A percentile compares a stretch with the other conserved stretches of the same genome.
Evolutionary conservation across 2,329 filamentous ascomycete species (phyloP).

Genomic region (Calonectria pauciramosa): DNA sequence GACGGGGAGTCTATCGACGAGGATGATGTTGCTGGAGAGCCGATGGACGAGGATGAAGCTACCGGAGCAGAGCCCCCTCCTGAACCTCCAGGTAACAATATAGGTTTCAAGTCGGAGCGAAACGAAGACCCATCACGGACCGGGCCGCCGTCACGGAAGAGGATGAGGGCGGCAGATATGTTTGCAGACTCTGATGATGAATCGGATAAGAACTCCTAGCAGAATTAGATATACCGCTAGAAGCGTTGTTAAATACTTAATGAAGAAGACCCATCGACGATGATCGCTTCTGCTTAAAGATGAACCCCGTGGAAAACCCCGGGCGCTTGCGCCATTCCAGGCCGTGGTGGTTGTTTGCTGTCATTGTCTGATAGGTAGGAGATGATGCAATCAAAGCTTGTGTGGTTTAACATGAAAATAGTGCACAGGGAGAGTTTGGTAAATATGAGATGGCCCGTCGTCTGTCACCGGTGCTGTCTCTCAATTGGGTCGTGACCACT

Average conservation of each 20-base stretch:
- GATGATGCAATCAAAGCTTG: background rate
- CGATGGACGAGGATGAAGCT: slow-evolving; percentile 60
- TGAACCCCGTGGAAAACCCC: background rate
- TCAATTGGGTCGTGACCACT: background rate
- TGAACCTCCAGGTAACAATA: slow-evolving; percentile 35
- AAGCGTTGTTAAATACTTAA: background rate
- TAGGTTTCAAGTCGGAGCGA: slow-evolving; percentile 24
- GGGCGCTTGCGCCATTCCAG: background rate
- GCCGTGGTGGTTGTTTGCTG: background rate
- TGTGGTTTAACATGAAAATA: background rate
- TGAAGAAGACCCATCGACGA: background rate
- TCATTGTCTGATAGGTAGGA: background rate
- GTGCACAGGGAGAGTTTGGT: background rate
- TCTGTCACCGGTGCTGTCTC: background rate
- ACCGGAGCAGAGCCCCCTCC: slow-evolving; percentile 45
- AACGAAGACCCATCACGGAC: slow-evolving; percentile 32
- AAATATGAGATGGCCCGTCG: too few species aligned
- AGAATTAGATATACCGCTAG: background rate
- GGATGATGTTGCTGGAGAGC: slow-evolving; percentile 56
- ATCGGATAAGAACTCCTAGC: slow-evolving; percentile 40
- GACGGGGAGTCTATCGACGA: slow-evolving; percentile 62
- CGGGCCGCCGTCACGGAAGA: slow-evolving; percentile 62
- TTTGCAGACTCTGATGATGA: slow-evolving; percentile 84
- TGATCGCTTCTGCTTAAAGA: background rate
- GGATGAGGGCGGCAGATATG: slow-evolving; percentile 87